These are phyloP conservation scores for Pulveroboletus ravenelii DNA, from an alignment of 768 basidiomycete species.

Conservation along the genomic window DNA sequence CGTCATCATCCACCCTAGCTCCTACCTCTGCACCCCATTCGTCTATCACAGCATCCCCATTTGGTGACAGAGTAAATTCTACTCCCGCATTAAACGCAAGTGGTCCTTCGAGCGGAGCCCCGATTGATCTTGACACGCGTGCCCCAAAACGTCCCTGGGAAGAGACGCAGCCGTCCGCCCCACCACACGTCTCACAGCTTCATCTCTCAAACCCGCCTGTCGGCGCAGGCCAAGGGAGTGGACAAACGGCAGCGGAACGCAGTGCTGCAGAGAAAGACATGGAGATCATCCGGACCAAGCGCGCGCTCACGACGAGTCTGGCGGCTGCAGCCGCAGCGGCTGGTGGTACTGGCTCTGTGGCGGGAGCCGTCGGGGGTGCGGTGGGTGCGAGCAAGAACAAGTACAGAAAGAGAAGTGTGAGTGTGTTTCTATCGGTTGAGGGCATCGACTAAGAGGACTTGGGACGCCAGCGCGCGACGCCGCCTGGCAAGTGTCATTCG, in stretches of 20 bases:
- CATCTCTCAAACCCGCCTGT: conserved; percentile 18
- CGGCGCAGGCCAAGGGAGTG: conserved; percentile 10
- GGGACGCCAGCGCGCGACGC: conserved; percentile 70
- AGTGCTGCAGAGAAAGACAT: conserved; percentile 78
- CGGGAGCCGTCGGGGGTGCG: conserved; percentile 22
- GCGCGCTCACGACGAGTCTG: conserved; percentile 64
- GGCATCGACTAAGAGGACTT: conserved; percentile 17
- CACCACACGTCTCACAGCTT: conserved; percentile 23
- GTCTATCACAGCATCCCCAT: conserved; percentile 18
- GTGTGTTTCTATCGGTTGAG: conserved; percentile 21
- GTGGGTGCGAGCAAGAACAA: conserved; percentile 54
- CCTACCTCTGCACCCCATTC: conserved; percentile 11
- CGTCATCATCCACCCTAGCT: conserved; percentile 11
- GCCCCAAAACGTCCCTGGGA: conserved; percentile 80
- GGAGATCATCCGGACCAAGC: conserved; percentile 78
- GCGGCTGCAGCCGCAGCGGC: conserved; percentile 41
- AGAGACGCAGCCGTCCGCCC: conserved; percentile 36
- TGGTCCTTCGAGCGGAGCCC: conserved; percentile 17
- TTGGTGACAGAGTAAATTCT: conserved; percentile 18
- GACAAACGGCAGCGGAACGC: conserved; percentile 38
- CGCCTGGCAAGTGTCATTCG: conserved; percentile 83
- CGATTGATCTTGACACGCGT: conserved; percentile 35
- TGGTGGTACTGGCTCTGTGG: conserved; percentile 33
- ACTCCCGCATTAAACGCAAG: conserved; percentile 29
- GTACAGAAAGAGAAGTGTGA: conserved; percentile 81